Base-by-base conservation (phyloP, 257 asterid genomes). In the Haberlea rhodopensis region DNA sequence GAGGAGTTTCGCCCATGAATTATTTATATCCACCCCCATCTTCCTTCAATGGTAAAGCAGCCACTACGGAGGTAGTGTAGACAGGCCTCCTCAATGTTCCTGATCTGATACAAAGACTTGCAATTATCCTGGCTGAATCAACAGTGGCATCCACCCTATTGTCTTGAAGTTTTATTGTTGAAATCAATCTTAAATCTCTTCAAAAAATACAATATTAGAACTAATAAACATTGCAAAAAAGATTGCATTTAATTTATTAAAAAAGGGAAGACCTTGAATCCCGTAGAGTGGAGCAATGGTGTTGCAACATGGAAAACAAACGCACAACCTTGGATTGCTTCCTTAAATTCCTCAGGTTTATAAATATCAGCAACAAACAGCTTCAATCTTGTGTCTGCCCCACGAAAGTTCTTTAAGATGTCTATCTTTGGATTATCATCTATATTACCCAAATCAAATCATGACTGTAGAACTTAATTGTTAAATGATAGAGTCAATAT, bases 371-470 rank as follows among this genome's bases (percentile, higher is more conserved):
- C n/a, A n/a, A n/a, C n/a, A n/a, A n/a, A n/a, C n/a, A n/a, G n/a
- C n/a, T n/a, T n/a, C n/a, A n/a, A n/a, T n/a, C n/a, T n/a, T n/a
- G n/a, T n/a, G n/a, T n/a, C n/a, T n/a, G n/a, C n/a, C n/a, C n/a
- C n/a, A n/a, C n/a, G n/a, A n/a, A n/a, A n/a, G 0, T 76, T 66
- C 68, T 83, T 83, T 32, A 89, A 57, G 10, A 89, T 37, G 40
- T 74, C 83, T 51, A 87, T 86, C 67, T 89, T 85, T n/a, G 78
- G 22, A 13, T 45, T 76, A 72, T 89, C 95, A n/a, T 67, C 95
- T n/a, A n/a, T 86, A 62, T 69, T 62, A 70, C 13, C 11, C 59
- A n/a, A 70, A 22, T 31, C 53, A 4, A 15, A 1, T 9, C 54
- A 16, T 43, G 40, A 27, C 8, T 7, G 19, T 13, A 22, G 60